These are phyloP conservation scores for Xerocomus brunneocitrinus DNA, from an alignment of 768 basidiomycete species.

Conservation along the genomic window DNA sequence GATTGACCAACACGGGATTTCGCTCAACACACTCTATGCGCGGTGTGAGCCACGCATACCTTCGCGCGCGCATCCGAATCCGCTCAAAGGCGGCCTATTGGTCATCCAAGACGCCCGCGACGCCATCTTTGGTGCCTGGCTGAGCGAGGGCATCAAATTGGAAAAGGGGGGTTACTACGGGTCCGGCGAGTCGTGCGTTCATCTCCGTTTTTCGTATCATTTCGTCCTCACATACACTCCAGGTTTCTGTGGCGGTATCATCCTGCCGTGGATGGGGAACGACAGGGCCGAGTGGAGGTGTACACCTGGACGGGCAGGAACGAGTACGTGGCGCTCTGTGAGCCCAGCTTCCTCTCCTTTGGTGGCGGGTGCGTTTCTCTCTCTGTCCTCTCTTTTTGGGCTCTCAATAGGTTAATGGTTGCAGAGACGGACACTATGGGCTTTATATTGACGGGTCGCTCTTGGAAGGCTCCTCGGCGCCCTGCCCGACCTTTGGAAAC, in stretches of 20 bases:
- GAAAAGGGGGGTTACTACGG: slow-evolving; percentile 75
- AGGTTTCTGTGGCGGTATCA: slow-evolving; percentile 78
- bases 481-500: slow-evolving; percentile 85
- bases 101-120: slow-evolving; percentile 62
- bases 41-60: slow-evolving; percentile 45
- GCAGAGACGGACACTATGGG: slow-evolving; percentile 82
- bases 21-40: slow-evolving; percentile 80
- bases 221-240: background rate
- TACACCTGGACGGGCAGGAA: slow-evolving; percentile 88
- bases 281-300: slow-evolving; percentile 44
- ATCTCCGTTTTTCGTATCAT: too few relatives aligned
- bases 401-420: too few relatives aligned
- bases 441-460: slow-evolving; percentile 83
- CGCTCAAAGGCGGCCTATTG: slow-evolving; percentile 50
- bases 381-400: background rate
- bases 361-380: slow-evolving; percentile 78
- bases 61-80: slow-evolving; percentile 17
- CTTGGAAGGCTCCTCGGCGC: slow-evolving; percentile 77
- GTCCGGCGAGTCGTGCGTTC: slow-evolving; percentile 74
- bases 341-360: slow-evolving; percentile 75
- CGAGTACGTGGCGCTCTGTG: slow-evolving; percentile 85
- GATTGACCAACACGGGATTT: slow-evolving; percentile 93
- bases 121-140: slow-evolving; percentile 75
- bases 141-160: slow-evolving; percentile 60
- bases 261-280: slow-evolving; percentile 15